phyloP scores from a whole-genome alignment of 139 green algal genomes.

The Klebsormidium nitens region DNA sequence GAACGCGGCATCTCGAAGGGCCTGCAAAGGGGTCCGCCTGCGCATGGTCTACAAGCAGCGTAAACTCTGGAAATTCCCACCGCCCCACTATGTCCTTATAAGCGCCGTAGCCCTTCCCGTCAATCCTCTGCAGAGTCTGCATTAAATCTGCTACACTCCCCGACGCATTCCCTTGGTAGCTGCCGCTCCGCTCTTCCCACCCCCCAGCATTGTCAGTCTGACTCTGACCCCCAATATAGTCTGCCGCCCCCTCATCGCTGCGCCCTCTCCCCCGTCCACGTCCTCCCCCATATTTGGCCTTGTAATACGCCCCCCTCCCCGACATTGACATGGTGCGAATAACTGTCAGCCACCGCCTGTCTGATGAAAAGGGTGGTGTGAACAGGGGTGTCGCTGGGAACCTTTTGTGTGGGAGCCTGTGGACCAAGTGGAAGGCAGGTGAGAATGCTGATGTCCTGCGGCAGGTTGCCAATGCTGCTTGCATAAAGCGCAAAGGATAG shows the following conservation, averaged over 20 bases:
- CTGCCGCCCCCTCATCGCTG: conserved; percentile 12
- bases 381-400: too few relatives aligned
- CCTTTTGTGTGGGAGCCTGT: too few relatives aligned
- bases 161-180: neutral
- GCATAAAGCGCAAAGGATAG: too few relatives aligned
- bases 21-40: conserved; percentile 8
- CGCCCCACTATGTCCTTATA: conserved; percentile 53
- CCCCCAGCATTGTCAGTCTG: too few relatives aligned
- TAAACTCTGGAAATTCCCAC: conserved; percentile 42
- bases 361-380: too few relatives aligned
- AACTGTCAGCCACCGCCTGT: too few relatives aligned
- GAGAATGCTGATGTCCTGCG: too few relatives aligned
- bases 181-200: conserved; percentile 1
- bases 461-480: too few relatives aligned
- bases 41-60: conserved; percentile 45
- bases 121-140: conserved; percentile 40
- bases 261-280: neutral
- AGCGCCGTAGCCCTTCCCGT: conserved; percentile 49
- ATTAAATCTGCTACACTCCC: conserved; percentile 1
- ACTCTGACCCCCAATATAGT: too few relatives aligned
- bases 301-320: conserved; percentile 43
- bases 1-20: neutral
- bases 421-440: too few relatives aligned
- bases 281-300: conserved; percentile 46
- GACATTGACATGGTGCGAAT: too few relatives aligned